A percentile compares a stretch with the other conserved stretches of the same genome.
phyloP scores from a whole-genome alignment of 73 alveolate species.

The Loxodes magnus region DNA sequence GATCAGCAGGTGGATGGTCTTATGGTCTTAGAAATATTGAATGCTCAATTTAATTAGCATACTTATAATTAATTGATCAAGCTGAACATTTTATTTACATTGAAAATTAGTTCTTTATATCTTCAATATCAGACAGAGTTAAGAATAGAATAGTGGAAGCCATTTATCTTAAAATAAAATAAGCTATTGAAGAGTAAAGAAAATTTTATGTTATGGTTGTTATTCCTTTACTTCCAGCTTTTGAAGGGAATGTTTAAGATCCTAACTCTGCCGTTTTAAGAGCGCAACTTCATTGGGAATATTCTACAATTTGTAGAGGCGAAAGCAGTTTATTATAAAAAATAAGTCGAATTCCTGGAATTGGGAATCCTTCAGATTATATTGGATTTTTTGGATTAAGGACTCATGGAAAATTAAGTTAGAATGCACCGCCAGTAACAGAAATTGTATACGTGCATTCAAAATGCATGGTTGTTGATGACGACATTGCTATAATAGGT shows the following conservation, averaged over 20 bases:
- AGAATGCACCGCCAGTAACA: slow-evolving; percentile 61
- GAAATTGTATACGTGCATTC: slow-evolving; percentile 90
- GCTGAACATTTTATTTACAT: slow-evolving; percentile 85
- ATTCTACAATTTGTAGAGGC: slow-evolving; percentile 47
- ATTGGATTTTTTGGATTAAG: slow-evolving; percentile 81
- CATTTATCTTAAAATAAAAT: slow-evolving; percentile 55
- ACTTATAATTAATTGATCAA: slow-evolving; percentile 56
- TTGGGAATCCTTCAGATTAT: slow-evolving; percentile 62
- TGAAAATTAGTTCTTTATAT: slow-evolving; percentile 91
- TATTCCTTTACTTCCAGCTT: slow-evolving; percentile 91
- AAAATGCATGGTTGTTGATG: slow-evolving; percentile 91
- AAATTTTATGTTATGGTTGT: slow-evolving; percentile 70
- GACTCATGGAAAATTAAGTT: slow-evolving; percentile 55
- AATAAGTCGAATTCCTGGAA: slow-evolving; percentile 43
- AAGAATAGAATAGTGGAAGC: slow-evolving; percentile 63
- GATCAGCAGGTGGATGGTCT: slow-evolving; percentile 87
- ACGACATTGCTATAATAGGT: slow-evolving; percentile 78
- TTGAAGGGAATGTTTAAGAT: slow-evolving; percentile 70
- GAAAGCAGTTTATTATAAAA: slow-evolving; percentile 43
- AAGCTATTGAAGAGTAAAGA: slow-evolving; percentile 48
- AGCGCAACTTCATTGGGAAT: slow-evolving; percentile 55
- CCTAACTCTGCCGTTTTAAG: slow-evolving; percentile 28
- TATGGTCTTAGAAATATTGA: slow-evolving; percentile 79
- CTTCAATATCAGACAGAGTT: slow-evolving; percentile 54
- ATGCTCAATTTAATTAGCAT: slow-evolving; percentile 71